Conservation (phyloP, 192 early-diverging fungal genomes). For the Backusella tarrabulga region DNA sequence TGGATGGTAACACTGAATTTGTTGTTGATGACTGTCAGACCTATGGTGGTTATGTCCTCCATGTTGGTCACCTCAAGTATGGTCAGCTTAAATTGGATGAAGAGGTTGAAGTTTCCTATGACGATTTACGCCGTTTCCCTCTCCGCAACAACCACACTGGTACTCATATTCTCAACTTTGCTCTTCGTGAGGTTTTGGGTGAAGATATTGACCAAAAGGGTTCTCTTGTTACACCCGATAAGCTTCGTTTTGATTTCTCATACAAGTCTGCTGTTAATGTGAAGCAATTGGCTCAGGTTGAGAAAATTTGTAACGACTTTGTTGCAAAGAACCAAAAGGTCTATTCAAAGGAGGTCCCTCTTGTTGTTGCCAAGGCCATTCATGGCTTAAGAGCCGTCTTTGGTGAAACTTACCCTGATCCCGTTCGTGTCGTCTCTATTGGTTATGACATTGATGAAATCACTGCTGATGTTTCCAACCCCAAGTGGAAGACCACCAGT, state of each 20-base stretch:
- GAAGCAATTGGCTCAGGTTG: conserved; percentile 70
- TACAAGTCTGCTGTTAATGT: conserved; percentile 68
- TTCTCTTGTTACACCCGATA: conserved; percentile 93
- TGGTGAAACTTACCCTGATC: conserved; percentile 97
- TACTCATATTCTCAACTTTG: conserved; percentile 96
- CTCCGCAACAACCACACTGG: conserved; percentile 95
- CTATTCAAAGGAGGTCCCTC: conserved; percentile 83
- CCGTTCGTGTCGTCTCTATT: conserved; percentile 94
- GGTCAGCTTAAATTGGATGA: conserved; percentile 72
- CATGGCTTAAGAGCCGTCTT: conserved; percentile 95
- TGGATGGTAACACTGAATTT: conserved; percentile 87
- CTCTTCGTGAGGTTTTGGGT: conserved; percentile 83
- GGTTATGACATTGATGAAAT: conserved; percentile 86
- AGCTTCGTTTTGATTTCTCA: conserved; percentile 95
- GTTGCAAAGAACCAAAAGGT: conserved; percentile 75
- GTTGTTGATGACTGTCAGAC: conserved; percentile 90
- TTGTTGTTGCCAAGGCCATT: conserved; percentile 80
- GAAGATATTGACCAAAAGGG: conserved; percentile 88
- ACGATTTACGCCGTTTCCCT: conserved; percentile 86
- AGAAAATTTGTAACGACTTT: conserved; percentile 74
- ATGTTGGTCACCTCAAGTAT: conserved; percentile 92
- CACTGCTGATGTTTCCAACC: conserved; percentile 74
- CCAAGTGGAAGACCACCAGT: conserved; percentile 78
- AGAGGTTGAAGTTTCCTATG: conserved; percentile 76
- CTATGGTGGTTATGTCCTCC: conserved; percentile 94